These are phyloP conservation scores for Aspergillus spinulosporus DNA, from an alignment of 2,329 filamentous ascomycete species.

Conservation along the genomic window DNA sequence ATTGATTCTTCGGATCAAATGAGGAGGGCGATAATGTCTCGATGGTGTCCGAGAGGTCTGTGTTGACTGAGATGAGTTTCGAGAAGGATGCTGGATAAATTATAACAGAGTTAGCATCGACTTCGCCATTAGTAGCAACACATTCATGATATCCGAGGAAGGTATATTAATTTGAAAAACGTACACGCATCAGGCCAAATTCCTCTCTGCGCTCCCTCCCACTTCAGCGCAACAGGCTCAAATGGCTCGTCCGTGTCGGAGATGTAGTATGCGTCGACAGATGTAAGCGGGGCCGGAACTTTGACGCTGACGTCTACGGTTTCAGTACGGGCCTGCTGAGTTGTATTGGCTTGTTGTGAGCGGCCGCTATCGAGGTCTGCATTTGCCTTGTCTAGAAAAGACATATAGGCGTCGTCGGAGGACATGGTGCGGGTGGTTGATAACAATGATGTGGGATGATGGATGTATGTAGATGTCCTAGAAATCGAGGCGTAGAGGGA, in stretches of 20 bases:
- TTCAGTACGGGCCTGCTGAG: slow-evolving; percentile 34
- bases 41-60: slow-evolving; percentile 44
- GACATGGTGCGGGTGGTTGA: slow-evolving; percentile 37
- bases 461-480: neutral
- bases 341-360: slow-evolving; percentile 20
- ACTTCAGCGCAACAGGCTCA: slow-evolving; percentile 69
- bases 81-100: slow-evolving; percentile 64
- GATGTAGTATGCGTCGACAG: slow-evolving; percentile 65
- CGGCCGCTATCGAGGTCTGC: slow-evolving; percentile 54
- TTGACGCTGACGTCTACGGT: slow-evolving; percentile 50
- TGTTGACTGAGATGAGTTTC: slow-evolving; percentile 54
- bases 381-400: slow-evolving; percentile 87
- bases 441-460: neutral
- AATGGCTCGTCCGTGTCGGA: slow-evolving; percentile 88
- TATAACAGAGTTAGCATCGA: slow-evolving; percentile 1
- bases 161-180: slow-evolving; percentile 10
- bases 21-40: slow-evolving; percentile 66
- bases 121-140: neutral
- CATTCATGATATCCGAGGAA: neutral
- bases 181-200: slow-evolving; percentile 39
- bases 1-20: slow-evolving; percentile 73
- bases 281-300: slow-evolving; percentile 62
- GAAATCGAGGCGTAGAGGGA: neutral
- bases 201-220: slow-evolving; percentile 39
- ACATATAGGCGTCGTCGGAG: slow-evolving; percentile 77